These are phyloP conservation scores for Hyaloscypha finlandica DNA, from an alignment of 495 filamentous ascomycete genomes.

Conservation along the genomic window DNA sequence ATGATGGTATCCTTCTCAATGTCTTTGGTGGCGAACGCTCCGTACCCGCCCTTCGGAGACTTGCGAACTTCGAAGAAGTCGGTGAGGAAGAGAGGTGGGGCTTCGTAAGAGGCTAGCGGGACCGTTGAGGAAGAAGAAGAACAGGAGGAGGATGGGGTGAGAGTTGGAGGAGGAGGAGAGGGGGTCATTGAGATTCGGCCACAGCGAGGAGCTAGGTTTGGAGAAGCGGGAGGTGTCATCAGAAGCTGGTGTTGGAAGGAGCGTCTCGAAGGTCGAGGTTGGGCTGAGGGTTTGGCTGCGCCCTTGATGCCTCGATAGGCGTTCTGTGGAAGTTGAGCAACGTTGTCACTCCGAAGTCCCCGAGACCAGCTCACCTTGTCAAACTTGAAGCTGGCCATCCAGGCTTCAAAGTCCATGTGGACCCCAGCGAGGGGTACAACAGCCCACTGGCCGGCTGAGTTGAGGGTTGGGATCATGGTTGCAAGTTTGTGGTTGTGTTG, in stretches of 20 bases:
- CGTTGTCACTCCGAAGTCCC: not conserved
- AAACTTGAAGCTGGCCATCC: conserved; percentile 1
- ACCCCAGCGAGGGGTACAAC: not conserved
- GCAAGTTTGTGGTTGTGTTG: not conserved
- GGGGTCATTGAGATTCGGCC: not conserved
- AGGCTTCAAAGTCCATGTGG: conserved; percentile 1
- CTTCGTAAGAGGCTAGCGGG: not conserved
- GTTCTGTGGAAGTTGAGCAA: not conserved
- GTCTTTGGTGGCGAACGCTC: conserved; percentile 25
- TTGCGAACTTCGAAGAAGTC: conserved; percentile 27
- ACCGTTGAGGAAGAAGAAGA: not conserved
- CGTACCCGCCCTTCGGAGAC: conserved; percentile 25
- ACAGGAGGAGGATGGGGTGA: not conserved
- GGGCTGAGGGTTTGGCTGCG: not conserved
- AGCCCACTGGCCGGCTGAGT: not conserved
- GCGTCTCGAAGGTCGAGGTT: not conserved
- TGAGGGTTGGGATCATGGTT: not conserved
- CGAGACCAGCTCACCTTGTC: not conserved
- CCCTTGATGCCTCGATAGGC: not conserved
- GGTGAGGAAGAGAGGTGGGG: conserved; percentile 19
- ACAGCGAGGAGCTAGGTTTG: not conserved
- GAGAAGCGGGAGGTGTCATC: not conserved
- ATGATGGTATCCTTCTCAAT: conserved; percentile 24
- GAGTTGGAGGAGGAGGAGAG: not conserved
- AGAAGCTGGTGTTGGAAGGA: not conserved